Evolutionary conservation across 257 asterid species (phyloP), one percentile per base, ranked within the genome.

Genomic region (Handroanthus guayacan): DNA sequence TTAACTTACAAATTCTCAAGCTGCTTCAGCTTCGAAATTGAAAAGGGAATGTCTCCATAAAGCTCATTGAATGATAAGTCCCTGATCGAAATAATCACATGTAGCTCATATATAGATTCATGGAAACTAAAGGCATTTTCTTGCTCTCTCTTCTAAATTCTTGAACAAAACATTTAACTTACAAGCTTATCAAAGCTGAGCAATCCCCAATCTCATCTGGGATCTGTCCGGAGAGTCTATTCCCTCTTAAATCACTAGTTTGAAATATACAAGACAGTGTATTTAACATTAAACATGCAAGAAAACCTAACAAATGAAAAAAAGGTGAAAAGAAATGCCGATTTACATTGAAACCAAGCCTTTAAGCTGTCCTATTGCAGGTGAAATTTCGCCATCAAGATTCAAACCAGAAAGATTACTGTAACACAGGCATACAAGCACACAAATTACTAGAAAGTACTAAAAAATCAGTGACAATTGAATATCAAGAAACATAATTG

Each of bases 201-300:
- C 98, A 95, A 71, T 95, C 99, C 37, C 98, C 99, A 82, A 95
- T 91, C 85, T 95, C 98, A 81, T 95, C 99, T 2, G 99, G 99
- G 75, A 95, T 95, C 78, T 93, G 99, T 10, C 99, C 98, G 2
- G 97, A 89, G 2, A 95, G 92, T 67, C 80, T 79, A 83, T 93
- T 95, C 43, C 79, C 95, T 83, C 85, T 87, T 48, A 91, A 77
- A 67, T 93, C 99, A 84, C 99, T 93, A 72, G 34, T 74, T 76
- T 38, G 10, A 36, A 62, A 54, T 12, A 25, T 14, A 62, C 69
- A 71, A 34, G 74, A 54, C 44, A 37, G 51, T 50, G 55, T 11
- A 50, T 34, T 34, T 34, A 14, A 66, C 4, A 11, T 34, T 41
- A 58, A n/a, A 16, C 56, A 39, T 44, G 0, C 39, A 57, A 52